Base-by-base conservation (phyloP, 176 grass and related monocot species). In the Elymus sibiricus region DNA sequence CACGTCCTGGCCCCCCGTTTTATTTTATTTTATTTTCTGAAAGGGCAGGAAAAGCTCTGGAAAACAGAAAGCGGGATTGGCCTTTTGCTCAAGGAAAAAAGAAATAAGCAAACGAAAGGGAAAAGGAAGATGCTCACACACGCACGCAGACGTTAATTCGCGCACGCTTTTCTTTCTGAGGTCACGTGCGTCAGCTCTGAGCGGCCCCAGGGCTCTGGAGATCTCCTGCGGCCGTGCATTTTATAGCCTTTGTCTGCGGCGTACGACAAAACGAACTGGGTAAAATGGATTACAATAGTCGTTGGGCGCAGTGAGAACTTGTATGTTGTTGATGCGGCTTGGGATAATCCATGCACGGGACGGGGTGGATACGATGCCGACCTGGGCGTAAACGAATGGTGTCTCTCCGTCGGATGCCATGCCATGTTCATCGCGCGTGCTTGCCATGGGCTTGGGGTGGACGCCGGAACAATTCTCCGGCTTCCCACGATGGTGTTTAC, bases 141-240 rank as follows among this genome's bases (percentile, higher is more conserved):
- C 27, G 5, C n/a, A 31, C 19, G 5, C 16, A 34, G 69, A 51
- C 15, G 22, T 28, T 82, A 83, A 83, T 79, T 68, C 55, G 7
- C 34, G 32, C 74, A 46, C 63, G 73, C 43, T 74, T 78, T 65
- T 86, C 42, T 64, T 49, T 26, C 35, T 51, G 31, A 59, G 21
- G 10, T 90, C 79, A 84, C 80, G 74, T 83, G 75, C 89, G 85
- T 84, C 89, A 87, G 75, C 85, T 74, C 67, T 90, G 62, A 87
- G 67, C 35, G 1, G 84, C 35, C 26, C 35, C 16, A 87, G 65
- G 12, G 21, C 51, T 21, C 51, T 21, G 11, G 66, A 75, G 84
- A 87, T 87, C 85, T 2, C 27, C 15, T 90, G 68, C 80, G 34
- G 34, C 35, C 0, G 21, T 5, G 11, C 16, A 75, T 75, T 79